phyloP scores from a whole-genome alignment of 1,284 basidiomycete genomes.

The Ceratobasidium sp. region DNA sequence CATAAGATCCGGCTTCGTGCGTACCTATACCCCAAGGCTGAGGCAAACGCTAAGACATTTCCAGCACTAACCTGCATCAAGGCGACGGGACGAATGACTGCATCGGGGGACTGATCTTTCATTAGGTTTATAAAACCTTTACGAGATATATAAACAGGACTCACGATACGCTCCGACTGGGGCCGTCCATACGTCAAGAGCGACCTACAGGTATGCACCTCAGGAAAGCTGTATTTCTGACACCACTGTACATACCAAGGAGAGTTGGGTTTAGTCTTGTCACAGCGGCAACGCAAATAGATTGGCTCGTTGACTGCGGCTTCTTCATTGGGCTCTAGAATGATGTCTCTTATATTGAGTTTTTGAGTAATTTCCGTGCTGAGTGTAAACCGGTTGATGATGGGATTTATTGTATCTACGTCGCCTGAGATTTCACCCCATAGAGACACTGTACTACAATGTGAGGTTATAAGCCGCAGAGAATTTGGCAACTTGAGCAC shows the following conservation, averaged over 20 bases:
- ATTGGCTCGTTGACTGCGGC: conserved; percentile 20
- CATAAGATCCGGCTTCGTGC: neutral
- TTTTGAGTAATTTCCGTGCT: conserved; percentile 37
- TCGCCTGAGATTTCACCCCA: conserved; percentile 37
- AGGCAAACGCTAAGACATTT: conserved; percentile 31
- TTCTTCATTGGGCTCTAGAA: conserved; percentile 38
- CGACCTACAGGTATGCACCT: neutral
- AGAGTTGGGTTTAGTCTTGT: conserved; percentile 16
- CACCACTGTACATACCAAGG: conserved; percentile 2
- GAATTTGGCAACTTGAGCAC: neutral
- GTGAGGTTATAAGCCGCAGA: neutral
- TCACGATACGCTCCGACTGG: conserved; percentile 31
- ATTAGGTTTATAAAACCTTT: neutral
- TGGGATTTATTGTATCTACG: conserved; percentile 26
- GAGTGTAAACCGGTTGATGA: conserved; percentile 34
- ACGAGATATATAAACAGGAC: neutral
- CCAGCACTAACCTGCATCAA: conserved; percentile 37
- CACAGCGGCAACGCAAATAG: conserved; percentile 28
- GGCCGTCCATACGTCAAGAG: conserved; percentile 25
- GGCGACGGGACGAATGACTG: conserved; percentile 30
- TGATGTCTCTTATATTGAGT: conserved; percentile 34
- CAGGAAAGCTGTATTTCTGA: too few relatives aligned
- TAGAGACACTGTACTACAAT: conserved; percentile 16
- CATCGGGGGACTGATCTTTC: conserved; percentile 17
- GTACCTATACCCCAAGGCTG: conserved; percentile 40